These are phyloP conservation scores for Isabelozyma pseudorhagii DNA, from an alignment of 805 yeast genomes.

Conservation along the genomic window DNA sequence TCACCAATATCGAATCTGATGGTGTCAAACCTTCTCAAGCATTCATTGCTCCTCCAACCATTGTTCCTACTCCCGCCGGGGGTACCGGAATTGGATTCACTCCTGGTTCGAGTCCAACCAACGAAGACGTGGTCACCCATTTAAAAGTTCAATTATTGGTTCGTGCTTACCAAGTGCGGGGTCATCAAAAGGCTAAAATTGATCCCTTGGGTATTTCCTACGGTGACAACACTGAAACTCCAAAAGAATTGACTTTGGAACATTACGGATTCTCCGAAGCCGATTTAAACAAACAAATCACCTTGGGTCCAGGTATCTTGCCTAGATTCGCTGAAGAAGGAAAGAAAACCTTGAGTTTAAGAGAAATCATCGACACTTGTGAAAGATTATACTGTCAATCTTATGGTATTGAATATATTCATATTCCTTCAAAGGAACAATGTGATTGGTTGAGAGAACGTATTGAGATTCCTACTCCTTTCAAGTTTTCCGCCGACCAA, in stretches of 20 bases:
- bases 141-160: slow-evolving; percentile 94
- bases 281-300: slow-evolving; percentile 78
- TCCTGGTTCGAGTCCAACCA: slow-evolving; percentile 48
- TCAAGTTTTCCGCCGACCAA: slow-evolving; percentile 77
- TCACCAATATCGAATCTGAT: slow-evolving; percentile 79
- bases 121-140: slow-evolving; percentile 75
- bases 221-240: slow-evolving; percentile 65
- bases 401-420: slow-evolving; percentile 94
- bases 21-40: slow-evolving; percentile 71
- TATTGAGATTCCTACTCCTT: slow-evolving; percentile 88
- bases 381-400: slow-evolving; percentile 83
- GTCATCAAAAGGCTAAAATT: slow-evolving; percentile 90
- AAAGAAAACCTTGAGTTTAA: slow-evolving; percentile 64
- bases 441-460: slow-evolving; percentile 99
- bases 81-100: slow-evolving; percentile 62
- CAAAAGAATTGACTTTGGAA: slow-evolving; percentile 87
- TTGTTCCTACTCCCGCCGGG: slow-evolving; percentile 78
- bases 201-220: slow-evolving; percentile 93
- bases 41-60: slow-evolving; percentile 86
- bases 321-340: slow-evolving; percentile 79
- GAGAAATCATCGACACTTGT: slow-evolving; percentile 73
- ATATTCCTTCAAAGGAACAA: slow-evolving; percentile 90
- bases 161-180: slow-evolving; percentile 98
- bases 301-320: slow-evolving; percentile 95
- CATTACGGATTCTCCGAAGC: slow-evolving; percentile 88